Percentiles rank a stretch among this genome's conserved stretches.
Evolutionary conservation across 228 moss, liverwort and hornwort genomes (phyloP).

Genomic region (Sphagnum fallax): DNA sequence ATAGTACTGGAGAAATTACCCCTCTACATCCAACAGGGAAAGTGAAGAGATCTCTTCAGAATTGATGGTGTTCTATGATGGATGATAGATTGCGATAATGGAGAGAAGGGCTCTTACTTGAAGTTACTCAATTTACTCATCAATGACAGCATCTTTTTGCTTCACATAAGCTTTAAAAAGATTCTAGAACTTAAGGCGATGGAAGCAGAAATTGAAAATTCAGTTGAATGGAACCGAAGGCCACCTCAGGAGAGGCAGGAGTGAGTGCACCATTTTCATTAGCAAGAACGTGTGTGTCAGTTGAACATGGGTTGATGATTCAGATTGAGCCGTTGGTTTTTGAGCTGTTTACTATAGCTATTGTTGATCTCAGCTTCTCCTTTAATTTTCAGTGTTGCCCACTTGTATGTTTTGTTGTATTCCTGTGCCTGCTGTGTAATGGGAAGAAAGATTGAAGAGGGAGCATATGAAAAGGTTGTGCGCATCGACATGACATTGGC

Average conservation of each 20-base stretch:
- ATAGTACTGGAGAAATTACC: no score
- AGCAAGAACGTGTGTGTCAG: conserved; percentile 69
- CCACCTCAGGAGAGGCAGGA: conserved; percentile 93
- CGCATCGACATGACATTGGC: conserved; percentile 96
- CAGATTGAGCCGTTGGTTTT: no score
- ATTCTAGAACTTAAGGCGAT: conserved; percentile 86
- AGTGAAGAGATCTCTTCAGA: no score
- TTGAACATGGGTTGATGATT: no score
- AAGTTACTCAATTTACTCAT: conserved; percentile 92
- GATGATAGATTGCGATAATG: conserved; percentile 64
- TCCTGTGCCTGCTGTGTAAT: no score
- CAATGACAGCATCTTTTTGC: conserved; percentile 96
- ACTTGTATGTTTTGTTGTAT: no score
- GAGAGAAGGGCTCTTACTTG: conserved; percentile 91
- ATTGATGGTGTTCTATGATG: no score
- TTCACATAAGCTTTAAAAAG: conserved; percentile 94
- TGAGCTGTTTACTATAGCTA: no score
- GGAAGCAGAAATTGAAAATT: conserved; percentile 65
- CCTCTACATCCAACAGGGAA: no score
- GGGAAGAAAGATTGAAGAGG: no score
- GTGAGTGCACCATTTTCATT: conserved; percentile 82
- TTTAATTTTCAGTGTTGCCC: no score
- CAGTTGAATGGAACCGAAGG: conserved; percentile 51
- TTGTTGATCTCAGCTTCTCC: no score
- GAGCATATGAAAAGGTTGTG: conserved; percentile 42